These are phyloP conservation scores for Dorcoceras hygrometricum DNA, from an alignment of 257 asterid genomes.

Conservation along the genomic window DNA sequence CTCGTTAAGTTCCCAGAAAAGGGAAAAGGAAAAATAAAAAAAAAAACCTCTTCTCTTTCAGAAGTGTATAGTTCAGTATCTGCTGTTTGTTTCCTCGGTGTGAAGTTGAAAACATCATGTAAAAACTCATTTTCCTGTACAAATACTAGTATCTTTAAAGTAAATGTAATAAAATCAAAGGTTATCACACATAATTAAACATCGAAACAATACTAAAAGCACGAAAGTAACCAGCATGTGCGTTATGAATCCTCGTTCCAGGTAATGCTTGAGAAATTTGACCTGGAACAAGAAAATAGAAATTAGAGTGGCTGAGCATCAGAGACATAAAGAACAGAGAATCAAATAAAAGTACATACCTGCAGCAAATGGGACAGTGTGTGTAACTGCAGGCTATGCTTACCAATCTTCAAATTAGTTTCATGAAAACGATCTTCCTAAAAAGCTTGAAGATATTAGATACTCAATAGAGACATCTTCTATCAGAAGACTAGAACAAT, in stretches of 20 bases:
- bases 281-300: slow-evolving; percentile 17
- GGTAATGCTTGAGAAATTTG: slow-evolving; percentile 22
- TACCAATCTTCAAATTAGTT: slow-evolving; percentile 32
- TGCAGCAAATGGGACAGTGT: slow-evolving; percentile 31
- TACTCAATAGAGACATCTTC: background rate
- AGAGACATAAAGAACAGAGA: background rate
- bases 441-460: slow-evolving; percentile 4
- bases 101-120: slow-evolving; percentile 34
- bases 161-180: background rate
- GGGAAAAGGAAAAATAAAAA: background rate
- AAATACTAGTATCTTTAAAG: background rate
- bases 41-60: slow-evolving; percentile 33
- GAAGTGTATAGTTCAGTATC: slow-evolving; percentile 21
- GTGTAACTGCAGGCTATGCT: slow-evolving; percentile 24
- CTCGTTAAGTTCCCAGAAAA: background rate
- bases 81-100: slow-evolving; percentile 18
- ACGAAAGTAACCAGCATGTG: slow-evolving; percentile 32
- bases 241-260: slow-evolving; percentile 28
- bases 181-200: background rate
- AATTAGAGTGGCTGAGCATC: slow-evolving; percentile 6
- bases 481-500: background rate
- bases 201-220: background rate
- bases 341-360: slow-evolving; percentile 11
- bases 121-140: slow-evolving; percentile 31
- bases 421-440: slow-evolving; percentile 26